Base-by-base conservation (phyloP, 176 grass and related monocot genomes). In the Ensete ventricosum region DNA sequence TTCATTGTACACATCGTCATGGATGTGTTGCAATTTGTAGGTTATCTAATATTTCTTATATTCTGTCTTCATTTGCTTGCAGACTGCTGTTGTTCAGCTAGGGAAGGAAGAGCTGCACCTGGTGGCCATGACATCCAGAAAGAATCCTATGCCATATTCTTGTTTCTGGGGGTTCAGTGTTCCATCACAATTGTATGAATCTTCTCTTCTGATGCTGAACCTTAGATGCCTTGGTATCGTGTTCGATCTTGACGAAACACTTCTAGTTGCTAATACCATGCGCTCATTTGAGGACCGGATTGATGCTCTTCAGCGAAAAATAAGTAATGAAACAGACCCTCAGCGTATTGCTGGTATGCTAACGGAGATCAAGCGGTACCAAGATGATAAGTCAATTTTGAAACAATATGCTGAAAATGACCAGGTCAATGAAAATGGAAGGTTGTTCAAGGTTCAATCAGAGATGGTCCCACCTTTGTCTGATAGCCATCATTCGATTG, bases 171-270 rank as follows among this genome's bases (percentile, higher is more conserved):
- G 88, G 23, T 99, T 89, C 85, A 94, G 82, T 81, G 72, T 91
- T 54, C 84, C 82, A 82, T 83, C 76, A 75, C 82, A 88, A 55
- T 21, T 94, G 78, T 99, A 99, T 43, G 83, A 80, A 82, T 91
- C 90, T 54, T 91, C 90, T 76, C 87, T 99, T 79, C 83, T 84
- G 3, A 94, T 99, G 91, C 82, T 99, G 73, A 99, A 99, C 79
- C 86, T 90, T 52, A 83, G 88, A 25, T 99, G 95, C 81, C 88
- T 99, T 0, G 88, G 86, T 69, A 94, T 99, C 19, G 95, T 99
- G 73, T 99, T 99, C 84, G 95, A 99, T 71, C 86, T 99, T 66
- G 95, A 99, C 74, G 95, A 99, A 78, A 99, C 95, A 71, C 87
- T 99, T 82, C 76, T 99, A 70, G 90, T 99, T 27, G 88, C 95